Evolutionary conservation across 352 stramenopile genomes (phyloP), one percentile per base, ranked within the genome.

Genomic region (Phytophthora pluvialis): DNA sequence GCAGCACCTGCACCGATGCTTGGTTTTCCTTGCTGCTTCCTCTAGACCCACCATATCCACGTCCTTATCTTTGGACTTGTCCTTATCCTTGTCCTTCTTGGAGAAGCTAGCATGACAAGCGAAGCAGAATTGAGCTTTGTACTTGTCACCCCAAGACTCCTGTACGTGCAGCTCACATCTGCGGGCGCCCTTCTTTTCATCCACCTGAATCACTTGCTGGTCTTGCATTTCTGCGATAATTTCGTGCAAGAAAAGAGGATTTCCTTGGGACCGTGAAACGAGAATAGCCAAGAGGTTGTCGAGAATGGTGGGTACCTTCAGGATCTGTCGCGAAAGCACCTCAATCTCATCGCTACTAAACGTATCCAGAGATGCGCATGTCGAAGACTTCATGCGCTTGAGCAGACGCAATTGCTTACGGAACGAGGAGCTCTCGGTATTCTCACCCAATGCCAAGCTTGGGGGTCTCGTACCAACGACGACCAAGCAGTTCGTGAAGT

Each of bases 401-500:
- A 95, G 66, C 18, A 88, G 75, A n/a, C 79, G 76, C 21, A 95
- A 62, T 10, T 87, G 81, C 57, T 93, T 91, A 12, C 82, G 77
- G 54, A 92, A 94, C 1, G 82, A 90, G 3, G 78, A 88, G 42
- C 85, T 93, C 47, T 89, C 81, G 0, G 85, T 94, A 32, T 91
- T 78, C 42, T 95, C 83, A 16, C 66, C 80, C 16, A 88, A 36
- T 21, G 77, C 83, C 15, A 88, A 56, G 35, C 83, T 91, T 5
- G 88, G 88, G 36, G 88, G 84, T 18, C 86, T 73, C 3, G 84
- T 92, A 7, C 80, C 83, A 31, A 94, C 64, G 18, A 94, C 76
- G 2, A 94, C 69, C 48, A 94, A 51, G 39, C 84, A 94, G 60
- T 96, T 96, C 1, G 86, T 94, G 44, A 94, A 94, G 48, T 96